Conservation (phyloP, 2,329 filamentous ascomycete species). For the Aspergillus unguis region DNA sequence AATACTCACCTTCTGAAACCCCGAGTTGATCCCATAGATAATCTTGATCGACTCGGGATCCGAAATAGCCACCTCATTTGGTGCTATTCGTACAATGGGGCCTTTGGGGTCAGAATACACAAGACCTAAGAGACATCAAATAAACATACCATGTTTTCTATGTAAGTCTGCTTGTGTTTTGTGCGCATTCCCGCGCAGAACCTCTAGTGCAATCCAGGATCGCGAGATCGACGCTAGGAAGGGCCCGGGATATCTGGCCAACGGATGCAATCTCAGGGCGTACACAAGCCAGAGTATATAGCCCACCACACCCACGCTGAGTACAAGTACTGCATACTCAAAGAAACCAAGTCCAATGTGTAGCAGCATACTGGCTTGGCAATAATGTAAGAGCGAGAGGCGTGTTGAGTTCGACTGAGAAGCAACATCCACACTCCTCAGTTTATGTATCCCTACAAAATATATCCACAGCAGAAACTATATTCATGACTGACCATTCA, state of each 20-base stretch:
- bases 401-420: no score
- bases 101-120: conserved; percentile 6
- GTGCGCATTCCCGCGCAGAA: conserved; percentile 21
- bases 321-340: no score
- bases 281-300: conserved; percentile 24
- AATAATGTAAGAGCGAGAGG: no score
- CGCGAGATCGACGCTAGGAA: conserved; percentile 26
- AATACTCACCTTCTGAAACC: conserved; percentile 14
- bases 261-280: conserved; percentile 20
- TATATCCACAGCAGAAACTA: no score
- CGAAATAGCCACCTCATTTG: conserved; percentile 23
- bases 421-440: no score
- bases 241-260: conserved; percentile 20
- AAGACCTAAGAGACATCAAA: background rate
- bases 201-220: conserved; percentile 24
- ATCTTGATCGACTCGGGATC: conserved; percentile 24
- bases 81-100: conserved; percentile 21
- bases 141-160: conserved; percentile 13
- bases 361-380: no score
- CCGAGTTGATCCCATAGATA: conserved; percentile 20
- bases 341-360: no score
- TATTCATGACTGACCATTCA: no score
- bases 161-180: conserved; percentile 20
- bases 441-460: no score
- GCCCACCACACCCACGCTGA: no score